Conservation (phyloP, 768 basidiomycete genomes). For the Stropharia rugosoannulata region DNA sequence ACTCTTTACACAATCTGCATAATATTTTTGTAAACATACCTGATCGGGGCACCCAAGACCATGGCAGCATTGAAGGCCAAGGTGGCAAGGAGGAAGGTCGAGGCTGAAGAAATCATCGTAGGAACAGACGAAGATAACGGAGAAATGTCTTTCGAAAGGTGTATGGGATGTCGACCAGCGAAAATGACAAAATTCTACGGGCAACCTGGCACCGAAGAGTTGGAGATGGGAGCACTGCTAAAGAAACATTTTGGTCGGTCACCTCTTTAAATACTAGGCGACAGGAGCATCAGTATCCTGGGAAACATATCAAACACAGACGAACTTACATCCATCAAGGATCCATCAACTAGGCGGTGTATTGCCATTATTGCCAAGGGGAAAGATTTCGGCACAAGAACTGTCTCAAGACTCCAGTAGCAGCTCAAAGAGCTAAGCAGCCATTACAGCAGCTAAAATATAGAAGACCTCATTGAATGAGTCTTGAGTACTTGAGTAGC, state of each 20-base stretch:
- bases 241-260: slow-evolving; percentile 24
- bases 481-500: too few relatives aligned
- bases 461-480: too few relatives aligned
- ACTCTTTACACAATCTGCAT: not conserved
- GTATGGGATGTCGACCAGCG: slow-evolving; percentile 39
- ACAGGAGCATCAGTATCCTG: slow-evolving; percentile 21
- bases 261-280: slow-evolving; percentile 29
- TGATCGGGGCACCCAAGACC: slow-evolving; percentile 37
- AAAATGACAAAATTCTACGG: slow-evolving; percentile 38
- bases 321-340: not conserved
- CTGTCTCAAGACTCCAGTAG: not conserved
- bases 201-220: slow-evolving; percentile 47
- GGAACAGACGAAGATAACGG: slow-evolving; percentile 24
- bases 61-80: slow-evolving; percentile 37
- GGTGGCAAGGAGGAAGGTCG: slow-evolving; percentile 35
- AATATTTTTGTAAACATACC: slow-evolving; percentile 23
- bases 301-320: slow-evolving; percentile 21
- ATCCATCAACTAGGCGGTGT: slow-evolving; percentile 3
- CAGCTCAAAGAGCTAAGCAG: not conserved
- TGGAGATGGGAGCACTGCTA: slow-evolving; percentile 44
- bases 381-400: not conserved
- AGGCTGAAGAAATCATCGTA: slow-evolving; percentile 40
- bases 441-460: not conserved
- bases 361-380: not conserved
- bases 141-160: slow-evolving; percentile 29